Percentiles rank a stretch among this genome's conserved stretches.
phyloP scores from a whole-genome alignment of 1,139 yeast species.

The Protomyces arabidopsidicola region DNA sequence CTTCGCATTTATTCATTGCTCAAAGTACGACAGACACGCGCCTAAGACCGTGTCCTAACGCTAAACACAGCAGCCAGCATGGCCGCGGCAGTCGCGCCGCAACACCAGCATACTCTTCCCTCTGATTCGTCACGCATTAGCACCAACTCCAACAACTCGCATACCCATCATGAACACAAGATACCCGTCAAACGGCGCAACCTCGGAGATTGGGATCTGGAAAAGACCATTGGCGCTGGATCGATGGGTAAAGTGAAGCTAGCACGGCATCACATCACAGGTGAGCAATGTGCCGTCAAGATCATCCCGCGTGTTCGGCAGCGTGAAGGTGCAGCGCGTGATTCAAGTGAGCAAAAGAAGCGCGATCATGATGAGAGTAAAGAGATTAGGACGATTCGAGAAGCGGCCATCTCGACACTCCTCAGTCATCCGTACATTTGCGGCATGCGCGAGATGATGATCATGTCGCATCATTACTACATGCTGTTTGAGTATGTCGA shows the following conservation, averaged over 20 bases:
- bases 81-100: neutral
- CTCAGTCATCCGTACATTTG: constrained; percentile 91
- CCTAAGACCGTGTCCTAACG: neutral
- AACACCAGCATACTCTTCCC: neutral
- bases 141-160: neutral
- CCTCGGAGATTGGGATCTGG: constrained; percentile 93
- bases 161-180: constrained; percentile 1
- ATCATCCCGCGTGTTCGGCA: constrained; percentile 40
- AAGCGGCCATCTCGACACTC: constrained; percentile 87
- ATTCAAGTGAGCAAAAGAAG: constrained; percentile 51
- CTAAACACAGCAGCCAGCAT: neutral
- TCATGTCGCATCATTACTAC: constrained; percentile 95
- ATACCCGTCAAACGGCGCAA: constrained; percentile 24
- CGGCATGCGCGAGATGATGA: constrained; percentile 84
- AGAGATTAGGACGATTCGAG: constrained; percentile 87
- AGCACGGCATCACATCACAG: constrained; percentile 77
- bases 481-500: constrained; percentile 95
- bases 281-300: constrained; percentile 53
- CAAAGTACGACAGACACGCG: no score
- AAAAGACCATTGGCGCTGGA: constrained; percentile 95
- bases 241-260: constrained; percentile 98
- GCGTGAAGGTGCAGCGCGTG: constrained; percentile 4
- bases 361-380: constrained; percentile 75
- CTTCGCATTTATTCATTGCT: no score
- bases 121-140: neutral